phyloP scores from a whole-genome alignment of 2,329 filamentous ascomycete species.

The Fusarium nurragi region DNA sequence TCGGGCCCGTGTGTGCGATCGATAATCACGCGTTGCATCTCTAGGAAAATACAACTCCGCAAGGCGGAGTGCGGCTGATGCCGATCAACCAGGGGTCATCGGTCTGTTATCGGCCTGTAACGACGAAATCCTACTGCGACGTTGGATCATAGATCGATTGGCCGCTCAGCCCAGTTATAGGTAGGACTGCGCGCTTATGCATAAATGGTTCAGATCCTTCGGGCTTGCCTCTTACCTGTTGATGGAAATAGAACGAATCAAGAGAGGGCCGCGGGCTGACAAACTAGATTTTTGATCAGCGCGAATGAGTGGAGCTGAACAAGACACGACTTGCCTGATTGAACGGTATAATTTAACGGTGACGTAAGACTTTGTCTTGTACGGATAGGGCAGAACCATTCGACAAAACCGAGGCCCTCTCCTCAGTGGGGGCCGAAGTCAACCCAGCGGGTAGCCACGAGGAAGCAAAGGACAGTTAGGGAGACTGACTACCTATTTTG shows the following conservation, averaged over 20 bases:
- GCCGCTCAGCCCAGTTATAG: neutral
- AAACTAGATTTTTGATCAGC: neutral
- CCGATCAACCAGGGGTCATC: slow-evolving; percentile 1
- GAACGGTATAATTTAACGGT: neutral
- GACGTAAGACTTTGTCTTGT: slow-evolving; percentile 8
- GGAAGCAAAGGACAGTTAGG: neutral
- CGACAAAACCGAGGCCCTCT: neutral
- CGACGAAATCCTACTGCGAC: neutral
- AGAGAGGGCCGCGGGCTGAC: neutral
- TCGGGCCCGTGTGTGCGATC: neutral
- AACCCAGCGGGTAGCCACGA: neutral
- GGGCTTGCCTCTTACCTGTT: neutral
- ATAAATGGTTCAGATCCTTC: neutral
- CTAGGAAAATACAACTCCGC: neutral
- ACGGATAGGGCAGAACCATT: neutral
- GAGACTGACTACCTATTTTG: neutral
- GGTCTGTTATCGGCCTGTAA: neutral
- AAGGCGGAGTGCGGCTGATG: slow-evolving; percentile 15
- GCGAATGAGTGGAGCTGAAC: slow-evolving; percentile 5
- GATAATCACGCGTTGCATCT: neutral
- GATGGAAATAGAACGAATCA: neutral
- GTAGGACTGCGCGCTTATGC: neutral
- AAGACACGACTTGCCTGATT: slow-evolving; percentile 18
- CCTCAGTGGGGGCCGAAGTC: too few relatives aligned
- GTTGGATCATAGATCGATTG: neutral